phyloP scores from a whole-genome alignment of 805 yeast genomes.

The Saccharomycopsis fodiens region DNA sequence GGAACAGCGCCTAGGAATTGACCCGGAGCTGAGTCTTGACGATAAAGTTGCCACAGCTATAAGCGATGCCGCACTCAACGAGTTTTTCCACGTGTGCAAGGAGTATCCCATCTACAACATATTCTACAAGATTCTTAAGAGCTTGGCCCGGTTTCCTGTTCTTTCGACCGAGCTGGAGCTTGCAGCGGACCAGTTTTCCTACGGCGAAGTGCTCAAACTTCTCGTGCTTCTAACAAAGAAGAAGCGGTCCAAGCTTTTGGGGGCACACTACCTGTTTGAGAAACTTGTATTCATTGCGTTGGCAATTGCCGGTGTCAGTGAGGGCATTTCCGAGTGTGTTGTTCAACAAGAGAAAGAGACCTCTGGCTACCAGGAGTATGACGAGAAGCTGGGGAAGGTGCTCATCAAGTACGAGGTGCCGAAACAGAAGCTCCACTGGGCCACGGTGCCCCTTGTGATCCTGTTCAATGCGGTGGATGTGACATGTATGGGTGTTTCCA shows the following conservation, averaged over 20 bases:
- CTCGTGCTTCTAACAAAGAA: constrained; percentile 4
- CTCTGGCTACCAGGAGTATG: constrained; percentile 1
- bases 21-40: background rate
- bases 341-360: background rate
- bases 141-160: constrained; percentile 10
- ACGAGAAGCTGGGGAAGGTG: constrained; percentile 17
- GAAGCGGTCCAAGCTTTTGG: constrained; percentile 8
- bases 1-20: constrained; percentile 2
- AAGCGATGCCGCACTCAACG: background rate
- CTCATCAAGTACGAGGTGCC: constrained; percentile 5
- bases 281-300: constrained; percentile 10
- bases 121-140: constrained; percentile 14
- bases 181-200: constrained; percentile 2
- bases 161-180: background rate
- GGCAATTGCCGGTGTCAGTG: constrained; percentile 3
- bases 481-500: background rate
- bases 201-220: constrained; percentile 14
- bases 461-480: background rate
- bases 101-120: constrained; percentile 6
- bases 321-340: constrained; percentile 3
- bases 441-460: constrained; percentile 1
- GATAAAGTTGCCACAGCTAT: background rate
- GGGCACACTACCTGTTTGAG: constrained; percentile 9
- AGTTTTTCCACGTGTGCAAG: constrained; percentile 5
- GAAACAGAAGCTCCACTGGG: background rate